Evolutionary conservation across 257 asterid species (phyloP).

Genomic region (Ligustrum vulgare): DNA sequence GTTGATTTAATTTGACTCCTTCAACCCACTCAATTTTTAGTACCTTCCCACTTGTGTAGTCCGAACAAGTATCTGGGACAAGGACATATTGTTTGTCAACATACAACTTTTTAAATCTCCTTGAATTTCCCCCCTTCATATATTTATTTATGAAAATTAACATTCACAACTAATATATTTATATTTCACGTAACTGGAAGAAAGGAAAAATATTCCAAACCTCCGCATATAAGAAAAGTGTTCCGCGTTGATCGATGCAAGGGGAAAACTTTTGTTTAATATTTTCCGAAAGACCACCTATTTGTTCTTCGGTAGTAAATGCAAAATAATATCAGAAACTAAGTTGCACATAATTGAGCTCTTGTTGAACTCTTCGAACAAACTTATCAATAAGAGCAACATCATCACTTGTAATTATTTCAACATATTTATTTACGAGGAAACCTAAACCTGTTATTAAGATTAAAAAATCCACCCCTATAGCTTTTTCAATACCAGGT

Average conservation of each 20-base stretch:
- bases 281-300: no score
- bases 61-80: conserved; percentile 97
- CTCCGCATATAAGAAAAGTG: background rate
- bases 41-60: conserved; percentile 89
- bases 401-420: background rate
- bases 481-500: conserved; percentile 91
- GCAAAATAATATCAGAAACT: conserved; percentile 25
- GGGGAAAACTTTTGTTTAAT: no score
- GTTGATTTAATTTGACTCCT: no score
- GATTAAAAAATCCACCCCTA: conserved; percentile 89
- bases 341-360: conserved; percentile 97
- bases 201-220: conserved; percentile 7
- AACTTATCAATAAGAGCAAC: conserved; percentile 96
- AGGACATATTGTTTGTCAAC: conserved; percentile 94
- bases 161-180: conserved; percentile 47
- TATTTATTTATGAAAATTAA: conserved; percentile 66
- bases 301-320: conserved; percentile 4
- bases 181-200: conserved; percentile 16
- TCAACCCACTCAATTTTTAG: conserved; percentile 99
- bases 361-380: conserved; percentile 95
- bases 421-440: conserved; percentile 34
- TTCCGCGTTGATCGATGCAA: background rate
- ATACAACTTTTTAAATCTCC: conserved; percentile 39
- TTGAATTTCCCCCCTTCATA: conserved; percentile 92
- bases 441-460: conserved; percentile 77